phyloP scores from a whole-genome alignment of 2,329 filamentous ascomycete genomes.

The Aureobasidium lini region DNA sequence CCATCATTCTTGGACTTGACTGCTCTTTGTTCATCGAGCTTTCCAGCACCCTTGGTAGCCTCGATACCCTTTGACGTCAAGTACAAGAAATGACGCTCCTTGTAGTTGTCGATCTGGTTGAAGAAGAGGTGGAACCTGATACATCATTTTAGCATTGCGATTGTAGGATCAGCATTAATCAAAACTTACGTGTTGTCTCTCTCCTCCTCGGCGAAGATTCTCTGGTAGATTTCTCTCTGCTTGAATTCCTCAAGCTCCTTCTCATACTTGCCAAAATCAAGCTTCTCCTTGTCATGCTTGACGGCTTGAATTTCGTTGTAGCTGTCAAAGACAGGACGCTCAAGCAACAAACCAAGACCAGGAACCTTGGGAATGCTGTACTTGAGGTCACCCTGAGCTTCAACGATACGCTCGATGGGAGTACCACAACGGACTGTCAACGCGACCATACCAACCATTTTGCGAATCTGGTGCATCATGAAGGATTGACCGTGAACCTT shows the following conservation, averaged over 20 bases:
- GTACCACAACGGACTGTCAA: constrained; percentile 78
- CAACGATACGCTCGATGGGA: constrained; percentile 59
- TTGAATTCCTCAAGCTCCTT: constrained; percentile 82
- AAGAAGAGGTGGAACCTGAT: constrained; percentile 41
- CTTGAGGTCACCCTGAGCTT: constrained; percentile 63
- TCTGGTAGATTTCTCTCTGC: constrained; percentile 80
- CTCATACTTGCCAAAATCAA: constrained; percentile 74
- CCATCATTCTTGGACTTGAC: constrained; percentile 2
- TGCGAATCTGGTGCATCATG: constrained; percentile 99
- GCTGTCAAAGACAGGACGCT: constrained; percentile 81
- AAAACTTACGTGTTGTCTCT: constrained; percentile 73
- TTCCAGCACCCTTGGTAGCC: constrained; percentile 28
- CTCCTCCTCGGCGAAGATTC: constrained; percentile 86
- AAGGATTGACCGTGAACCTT: constrained; percentile 97
- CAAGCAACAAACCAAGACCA: constrained; percentile 76
- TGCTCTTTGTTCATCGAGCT: background rate
- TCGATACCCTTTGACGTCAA: constrained; percentile 42
- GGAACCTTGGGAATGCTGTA: constrained; percentile 93
- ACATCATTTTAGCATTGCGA: background rate
- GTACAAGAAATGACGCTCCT: constrained; percentile 41
- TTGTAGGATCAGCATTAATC: background rate
- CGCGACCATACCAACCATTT: constrained; percentile 93
- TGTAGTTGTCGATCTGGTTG: constrained; percentile 45
- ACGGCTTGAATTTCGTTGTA: constrained; percentile 71
- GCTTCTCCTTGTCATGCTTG: constrained; percentile 56